Evolutionary conservation across 2,329 filamentous ascomycete genomes (phyloP), one percentile per base, ranked within the genome.

Genomic region (Penicillium sp.): DNA sequence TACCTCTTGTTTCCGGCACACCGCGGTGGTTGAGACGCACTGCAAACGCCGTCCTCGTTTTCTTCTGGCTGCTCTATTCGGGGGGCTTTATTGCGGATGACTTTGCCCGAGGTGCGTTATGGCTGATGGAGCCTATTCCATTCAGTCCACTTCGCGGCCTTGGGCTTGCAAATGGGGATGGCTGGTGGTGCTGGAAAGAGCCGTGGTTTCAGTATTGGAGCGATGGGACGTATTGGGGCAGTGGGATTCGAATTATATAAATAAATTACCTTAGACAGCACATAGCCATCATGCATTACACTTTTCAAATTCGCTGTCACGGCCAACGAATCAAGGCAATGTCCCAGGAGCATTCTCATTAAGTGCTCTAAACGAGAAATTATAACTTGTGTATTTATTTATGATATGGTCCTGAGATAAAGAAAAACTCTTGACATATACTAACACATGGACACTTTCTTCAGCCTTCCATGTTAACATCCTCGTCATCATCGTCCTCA

Each of bases 71-170:
- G 54, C 82, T 85, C 49, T 68, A 76, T 15, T 93, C 89, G 0
- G 81, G 81, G 0, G 77, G 77, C 38, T 69, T 85, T 33, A 78
- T 96, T n/a, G 76, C 85, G 10, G 84, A 95, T 65, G 92, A 96
- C 64, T 85, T 95, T 67, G 81, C 86, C 0, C 78, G 80, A 10
- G 81, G 84, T 0, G 90, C 89, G 0, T 65, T 95, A 0, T 96
- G 89, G 88, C 71, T 95, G 13, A 84, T 85, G 56, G 90, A 96
- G 70, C 90, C 90, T 0, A 73, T 95, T n/a, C 90, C 91, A 0
- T 59, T 93, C 8, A 95, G 89, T 49, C 66, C 81, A 0, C 65
- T 91, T n/a, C 78, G 90, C 24, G 82, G 80, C 2, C 31, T 92
- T 15, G 86, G 88, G 0, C 75, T 86, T 31, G 88, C 75, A 1